Conservation (phyloP, 2,329 filamentous ascomycete genomes). For the Aspergillus caelatus region DNA sequence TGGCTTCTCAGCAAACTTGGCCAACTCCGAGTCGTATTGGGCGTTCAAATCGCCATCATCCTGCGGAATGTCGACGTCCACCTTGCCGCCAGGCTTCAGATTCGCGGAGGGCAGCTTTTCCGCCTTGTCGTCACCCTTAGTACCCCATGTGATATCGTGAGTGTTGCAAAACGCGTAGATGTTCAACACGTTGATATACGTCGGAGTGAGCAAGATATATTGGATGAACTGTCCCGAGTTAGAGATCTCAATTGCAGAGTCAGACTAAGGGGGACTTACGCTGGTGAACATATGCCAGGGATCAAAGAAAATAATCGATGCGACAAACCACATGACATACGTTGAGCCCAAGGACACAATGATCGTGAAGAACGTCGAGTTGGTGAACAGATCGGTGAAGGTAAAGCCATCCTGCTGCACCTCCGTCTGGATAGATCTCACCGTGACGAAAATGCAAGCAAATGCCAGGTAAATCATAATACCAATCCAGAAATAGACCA, state of each 20-base stretch:
- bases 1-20: conserved; percentile 72
- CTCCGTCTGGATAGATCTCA: conserved; percentile 77
- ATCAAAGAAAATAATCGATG: conserved; percentile 92
- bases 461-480: conserved; percentile 97
- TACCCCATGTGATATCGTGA: conserved; percentile 97
- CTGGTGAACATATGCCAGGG: conserved; percentile 99
- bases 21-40: conserved; percentile 85
- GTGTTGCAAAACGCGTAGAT: conserved; percentile 99
- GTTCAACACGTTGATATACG: conserved; percentile 97
- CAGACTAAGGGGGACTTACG: conserved; percentile 36
- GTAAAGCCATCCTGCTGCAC: conserved; percentile 66
- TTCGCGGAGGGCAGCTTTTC: conserved; percentile 87
- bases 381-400: conserved; percentile 75
- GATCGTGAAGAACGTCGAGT: conserved; percentile 87
- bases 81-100: conserved; percentile 92
- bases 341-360: conserved; percentile 92
- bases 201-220: conserved; percentile 92
- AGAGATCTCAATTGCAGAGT: background rate
- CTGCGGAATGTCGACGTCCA: conserved; percentile 80
- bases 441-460: conserved; percentile 91
- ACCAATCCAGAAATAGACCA: conserved; percentile 97
- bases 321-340: conserved; percentile 88
- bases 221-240: conserved; percentile 68
- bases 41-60: conserved; percentile 95
- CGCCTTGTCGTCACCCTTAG: conserved; percentile 95